Evolutionary conservation across 192 early-diverging fungal genomes (phyloP).

Genomic region (Phycomyces nitens): DNA sequence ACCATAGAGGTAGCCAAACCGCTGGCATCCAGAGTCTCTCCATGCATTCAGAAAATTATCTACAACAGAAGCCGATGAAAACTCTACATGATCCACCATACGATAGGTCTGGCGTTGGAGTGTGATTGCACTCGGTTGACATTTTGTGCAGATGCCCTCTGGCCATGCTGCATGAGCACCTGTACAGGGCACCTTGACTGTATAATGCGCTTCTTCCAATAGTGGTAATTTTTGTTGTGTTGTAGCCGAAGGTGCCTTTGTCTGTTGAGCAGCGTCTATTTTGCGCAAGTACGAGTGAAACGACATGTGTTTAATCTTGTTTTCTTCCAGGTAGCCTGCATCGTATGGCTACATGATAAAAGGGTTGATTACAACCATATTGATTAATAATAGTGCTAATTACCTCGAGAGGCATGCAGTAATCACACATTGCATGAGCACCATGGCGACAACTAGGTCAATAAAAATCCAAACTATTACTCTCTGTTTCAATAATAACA

Average conservation of each 20-base stretch:
- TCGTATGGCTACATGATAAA: constrained; percentile 69
- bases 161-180: constrained; percentile 87
- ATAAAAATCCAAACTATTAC: background rate
- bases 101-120: constrained; percentile 88
- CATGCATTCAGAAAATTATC: constrained; percentile 85
- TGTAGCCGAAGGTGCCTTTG: constrained; percentile 40
- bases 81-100: constrained; percentile 96
- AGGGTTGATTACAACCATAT: background rate
- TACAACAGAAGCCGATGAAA: constrained; percentile 75
- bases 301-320: constrained; percentile 97
- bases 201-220: constrained; percentile 78
- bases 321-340: constrained; percentile 74
- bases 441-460: constrained; percentile 72
- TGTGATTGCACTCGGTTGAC: constrained; percentile 91
- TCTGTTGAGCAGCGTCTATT: constrained; percentile 64
- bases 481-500: background rate
- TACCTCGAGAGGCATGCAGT: constrained; percentile 85
- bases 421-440: constrained; percentile 85
- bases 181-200: constrained; percentile 78
- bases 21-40: constrained; percentile 81
- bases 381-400: background rate
- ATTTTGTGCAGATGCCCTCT: constrained; percentile 94
- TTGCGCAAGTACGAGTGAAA: constrained; percentile 89
- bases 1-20: constrained; percentile 94
- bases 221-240: constrained; percentile 68